Conservation (phyloP, 1,284 basidiomycete species). For the Chondrostereum purpureum region DNA sequence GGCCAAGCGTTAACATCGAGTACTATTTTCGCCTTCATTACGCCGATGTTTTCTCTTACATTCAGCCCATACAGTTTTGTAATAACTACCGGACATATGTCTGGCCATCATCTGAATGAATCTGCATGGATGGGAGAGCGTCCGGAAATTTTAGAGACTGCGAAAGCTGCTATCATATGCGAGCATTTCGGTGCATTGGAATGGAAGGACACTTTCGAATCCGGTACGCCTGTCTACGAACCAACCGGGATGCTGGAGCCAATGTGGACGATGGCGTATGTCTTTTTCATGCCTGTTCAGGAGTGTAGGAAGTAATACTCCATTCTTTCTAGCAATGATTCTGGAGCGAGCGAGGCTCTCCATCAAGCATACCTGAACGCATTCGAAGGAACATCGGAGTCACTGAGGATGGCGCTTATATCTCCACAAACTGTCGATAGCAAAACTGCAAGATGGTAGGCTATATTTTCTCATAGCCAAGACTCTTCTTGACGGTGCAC, state of each 20-base stretch:
- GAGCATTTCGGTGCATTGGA: constrained; percentile 25
- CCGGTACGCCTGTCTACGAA: constrained; percentile 18
- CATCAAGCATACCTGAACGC: constrained; percentile 20
- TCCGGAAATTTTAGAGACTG: constrained; percentile 18
- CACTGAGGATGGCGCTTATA: constrained; percentile 22
- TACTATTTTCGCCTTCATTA: constrained; percentile 8
- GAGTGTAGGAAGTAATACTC: not conserved
- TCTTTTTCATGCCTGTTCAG: not conserved
- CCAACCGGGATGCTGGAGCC: constrained; percentile 22
- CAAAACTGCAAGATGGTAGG: constrained; percentile 19
- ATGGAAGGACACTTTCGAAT: constrained; percentile 20
- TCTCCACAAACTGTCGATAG: constrained; percentile 19
- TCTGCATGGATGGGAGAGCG: constrained; percentile 21
- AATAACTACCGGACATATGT: constrained; percentile 25
- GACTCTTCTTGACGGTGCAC: not conserved
- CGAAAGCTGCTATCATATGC: constrained; percentile 20
- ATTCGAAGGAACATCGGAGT: constrained; percentile 19
- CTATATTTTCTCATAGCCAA: not conserved
- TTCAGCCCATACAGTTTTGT: constrained; percentile 18
- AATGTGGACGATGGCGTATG: constrained; percentile 27
- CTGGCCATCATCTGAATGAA: constrained; percentile 22
- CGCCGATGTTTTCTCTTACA: not conserved
- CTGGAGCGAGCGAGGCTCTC: constrained; percentile 15
- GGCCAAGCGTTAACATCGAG: constrained; percentile 21
- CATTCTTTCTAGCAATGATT: constrained; percentile 20